Conservation (phyloP, 768 basidiomycete genomes). For the Hericium coralloides region DNA sequence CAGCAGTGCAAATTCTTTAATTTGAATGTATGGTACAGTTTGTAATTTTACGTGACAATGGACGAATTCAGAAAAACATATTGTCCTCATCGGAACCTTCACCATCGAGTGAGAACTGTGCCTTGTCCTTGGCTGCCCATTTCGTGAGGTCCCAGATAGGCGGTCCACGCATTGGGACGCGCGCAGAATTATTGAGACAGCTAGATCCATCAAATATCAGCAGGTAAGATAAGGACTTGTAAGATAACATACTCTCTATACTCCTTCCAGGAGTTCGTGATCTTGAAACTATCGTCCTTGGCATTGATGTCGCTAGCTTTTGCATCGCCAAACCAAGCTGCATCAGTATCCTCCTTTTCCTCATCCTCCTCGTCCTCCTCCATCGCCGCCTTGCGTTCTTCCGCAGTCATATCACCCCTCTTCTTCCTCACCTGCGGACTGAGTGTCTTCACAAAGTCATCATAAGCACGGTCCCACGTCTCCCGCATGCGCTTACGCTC, state of each 20-base stretch:
- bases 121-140: background rate
- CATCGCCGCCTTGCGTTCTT: background rate
- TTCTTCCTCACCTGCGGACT: background rate
- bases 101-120: background rate
- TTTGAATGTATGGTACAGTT: too few species aligned
- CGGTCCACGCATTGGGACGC: background rate
- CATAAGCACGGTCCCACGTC: background rate
- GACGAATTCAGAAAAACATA: too few species aligned
- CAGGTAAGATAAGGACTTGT: background rate
- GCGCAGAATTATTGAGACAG: background rate
- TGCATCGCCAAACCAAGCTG: background rate
- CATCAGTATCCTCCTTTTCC: background rate
- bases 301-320: background rate
- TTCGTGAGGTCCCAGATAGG: background rate
- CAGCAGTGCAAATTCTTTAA: too few species aligned
- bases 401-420: background rate
- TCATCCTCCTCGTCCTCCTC: background rate
- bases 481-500: background rate
- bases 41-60: too few species aligned
- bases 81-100: too few species aligned
- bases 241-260: background rate
- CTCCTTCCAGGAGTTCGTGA: background rate
- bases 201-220: background rate
- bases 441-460: background rate
- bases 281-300: background rate